phyloP scores from a whole-genome alignment of 2,329 filamentous ascomycete genomes.

The Lizonia empirigonia region DNA sequence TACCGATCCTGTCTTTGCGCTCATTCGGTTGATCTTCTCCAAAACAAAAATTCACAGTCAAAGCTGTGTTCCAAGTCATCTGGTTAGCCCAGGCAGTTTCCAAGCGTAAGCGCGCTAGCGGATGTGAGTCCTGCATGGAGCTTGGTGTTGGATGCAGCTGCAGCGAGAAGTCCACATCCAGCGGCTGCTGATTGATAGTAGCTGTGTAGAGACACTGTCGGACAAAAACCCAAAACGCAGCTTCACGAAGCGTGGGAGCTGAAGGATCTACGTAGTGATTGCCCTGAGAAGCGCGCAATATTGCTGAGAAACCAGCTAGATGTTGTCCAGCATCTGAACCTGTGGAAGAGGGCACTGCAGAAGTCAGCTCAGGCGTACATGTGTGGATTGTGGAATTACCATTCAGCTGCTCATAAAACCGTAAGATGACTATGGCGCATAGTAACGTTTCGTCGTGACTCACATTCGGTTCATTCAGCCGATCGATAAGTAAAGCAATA shows the following conservation, averaged over 20 bases:
- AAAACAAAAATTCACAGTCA: slow-evolving; percentile 40
- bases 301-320: slow-evolving; percentile 39
- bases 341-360: slow-evolving; percentile 30
- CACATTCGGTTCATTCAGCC: slow-evolving; percentile 31
- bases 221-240: slow-evolving; percentile 44
- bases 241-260: slow-evolving; percentile 40
- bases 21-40: slow-evolving; percentile 22
- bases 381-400: slow-evolving; percentile 15
- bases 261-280: slow-evolving; percentile 39
- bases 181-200: slow-evolving; percentile 40
- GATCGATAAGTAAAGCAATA: slow-evolving; percentile 39
- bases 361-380: slow-evolving; percentile 5
- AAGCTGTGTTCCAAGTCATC: slow-evolving; percentile 42
- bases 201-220: slow-evolving; percentile 43
- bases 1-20: slow-evolving; percentile 13
- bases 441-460: slow-evolving; percentile 39
- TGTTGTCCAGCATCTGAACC: slow-evolving; percentile 39
- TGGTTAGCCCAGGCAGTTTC: slow-evolving; percentile 44
- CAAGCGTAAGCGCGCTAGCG: slow-evolving; percentile 30
- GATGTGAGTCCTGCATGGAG: slow-evolving; percentile 32
- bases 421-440: slow-evolving; percentile 41
- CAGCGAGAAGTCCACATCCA: slow-evolving; percentile 37
- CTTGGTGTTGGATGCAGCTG: slow-evolving; percentile 30
- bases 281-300: slow-evolving; percentile 37
- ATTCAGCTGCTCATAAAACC: slow-evolving; percentile 42